phyloP scores from a whole-genome alignment of 371 early-diverging fungal genomes.

The Sporodiniella umbellata region DNA sequence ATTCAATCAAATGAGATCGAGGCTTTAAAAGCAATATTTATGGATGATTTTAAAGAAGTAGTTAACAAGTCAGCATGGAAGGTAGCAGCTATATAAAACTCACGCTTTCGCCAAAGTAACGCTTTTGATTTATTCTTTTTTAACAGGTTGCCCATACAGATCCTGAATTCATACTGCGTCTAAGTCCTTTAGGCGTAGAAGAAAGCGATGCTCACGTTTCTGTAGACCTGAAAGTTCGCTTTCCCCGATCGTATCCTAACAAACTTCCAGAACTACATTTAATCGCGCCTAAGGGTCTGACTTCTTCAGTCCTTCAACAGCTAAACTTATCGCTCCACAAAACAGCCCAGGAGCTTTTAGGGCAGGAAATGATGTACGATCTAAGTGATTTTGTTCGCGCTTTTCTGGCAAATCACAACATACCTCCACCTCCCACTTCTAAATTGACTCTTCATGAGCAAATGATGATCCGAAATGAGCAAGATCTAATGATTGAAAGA shows the following conservation, averaged over 20 bases:
- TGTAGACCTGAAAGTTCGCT: conserved; percentile 61
- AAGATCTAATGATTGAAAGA: conserved; percentile 45
- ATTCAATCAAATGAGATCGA: conserved; percentile 75
- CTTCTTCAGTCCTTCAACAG: conserved; percentile 44
- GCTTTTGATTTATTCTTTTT: not conserved
- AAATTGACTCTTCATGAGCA: conserved; percentile 58
- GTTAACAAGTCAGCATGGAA: conserved; percentile 71
- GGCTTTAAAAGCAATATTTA: conserved; percentile 65
- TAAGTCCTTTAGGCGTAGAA: conserved; percentile 53
- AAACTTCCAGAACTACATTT: conserved; percentile 63
- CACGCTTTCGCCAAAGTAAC: too few relatives aligned
- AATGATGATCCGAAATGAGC: conserved; percentile 60
- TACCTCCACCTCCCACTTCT: conserved; percentile 47
- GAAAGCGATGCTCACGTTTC: conserved; percentile 49
- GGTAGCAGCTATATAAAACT: too few relatives aligned
- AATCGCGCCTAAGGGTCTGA: conserved; percentile 54
- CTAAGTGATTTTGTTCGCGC: conserved; percentile 62
- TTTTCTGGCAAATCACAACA: conserved; percentile 63
- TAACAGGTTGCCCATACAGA: conserved; percentile 50
- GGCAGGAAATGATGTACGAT: conserved; percentile 78
- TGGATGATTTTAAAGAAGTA: conserved; percentile 70
- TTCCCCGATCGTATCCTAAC: conserved; percentile 68
- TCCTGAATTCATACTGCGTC: conserved; percentile 68
- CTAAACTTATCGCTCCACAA: conserved; percentile 38
- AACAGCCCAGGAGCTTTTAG: conserved; percentile 48